Conservation (phyloP, 2,329 filamentous ascomycete genomes). For the Verticillium longisporum region DNA sequence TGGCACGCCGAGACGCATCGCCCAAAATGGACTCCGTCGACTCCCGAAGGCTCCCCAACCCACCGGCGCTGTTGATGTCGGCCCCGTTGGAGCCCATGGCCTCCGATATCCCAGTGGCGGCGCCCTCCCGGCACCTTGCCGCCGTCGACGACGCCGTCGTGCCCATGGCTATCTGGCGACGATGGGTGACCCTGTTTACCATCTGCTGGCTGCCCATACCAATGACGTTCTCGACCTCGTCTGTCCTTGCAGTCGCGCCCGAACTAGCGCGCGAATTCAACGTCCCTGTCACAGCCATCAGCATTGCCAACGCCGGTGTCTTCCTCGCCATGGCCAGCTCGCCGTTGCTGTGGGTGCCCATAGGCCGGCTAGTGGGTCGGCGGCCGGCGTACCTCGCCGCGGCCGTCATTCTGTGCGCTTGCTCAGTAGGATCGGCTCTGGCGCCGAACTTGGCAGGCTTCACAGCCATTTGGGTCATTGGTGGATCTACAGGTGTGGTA, state of each 20-base stretch:
- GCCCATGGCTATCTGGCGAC: constrained; percentile 12
- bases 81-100: background rate
- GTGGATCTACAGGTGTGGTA: constrained; percentile 8
- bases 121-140: constrained; percentile 9
- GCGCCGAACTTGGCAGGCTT: constrained; percentile 65
- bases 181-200: constrained; percentile 12
- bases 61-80: background rate
- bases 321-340: constrained; percentile 67
- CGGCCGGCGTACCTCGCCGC: constrained; percentile 35
- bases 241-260: constrained; percentile 65
- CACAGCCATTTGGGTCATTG: constrained; percentile 12
- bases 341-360: constrained; percentile 65
- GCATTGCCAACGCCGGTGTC: constrained; percentile 69
- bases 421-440: constrained; percentile 66
- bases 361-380: constrained; percentile 37
- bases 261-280: constrained; percentile 61
- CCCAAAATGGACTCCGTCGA: background rate
- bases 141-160: constrained; percentile 13
- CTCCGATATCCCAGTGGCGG: background rate
- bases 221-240: constrained; percentile 72
- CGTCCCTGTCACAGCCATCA: constrained; percentile 63
- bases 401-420: constrained; percentile 56
- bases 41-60: background rate
- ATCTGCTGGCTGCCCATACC: constrained; percentile 29
- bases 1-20: background rate